Evolutionary conservation across 1,284 basidiomycete species (phyloP).

Genomic region (Pseudozyma sp.): DNA sequence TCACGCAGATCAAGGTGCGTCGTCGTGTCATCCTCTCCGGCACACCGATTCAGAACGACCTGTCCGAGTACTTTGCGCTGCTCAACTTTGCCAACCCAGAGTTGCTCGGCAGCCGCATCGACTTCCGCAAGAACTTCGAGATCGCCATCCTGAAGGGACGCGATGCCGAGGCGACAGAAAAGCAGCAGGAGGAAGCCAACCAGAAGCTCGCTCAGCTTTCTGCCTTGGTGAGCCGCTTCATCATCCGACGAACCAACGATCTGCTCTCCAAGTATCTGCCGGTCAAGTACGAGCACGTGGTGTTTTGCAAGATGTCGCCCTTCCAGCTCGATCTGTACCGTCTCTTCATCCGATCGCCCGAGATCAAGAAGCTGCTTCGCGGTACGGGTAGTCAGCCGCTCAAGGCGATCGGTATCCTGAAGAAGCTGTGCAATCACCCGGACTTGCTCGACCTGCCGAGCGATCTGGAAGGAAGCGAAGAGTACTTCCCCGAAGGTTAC

Average conservation of each 20-base stretch:
- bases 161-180: slow-evolving; percentile 88
- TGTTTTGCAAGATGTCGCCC: slow-evolving; percentile 90
- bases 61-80: slow-evolving; percentile 95
- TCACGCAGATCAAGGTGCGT: slow-evolving; percentile 86
- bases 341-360: slow-evolving; percentile 92
- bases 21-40: slow-evolving; percentile 97
- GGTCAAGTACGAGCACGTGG: slow-evolving; percentile 99
- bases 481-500: slow-evolving; percentile 86
- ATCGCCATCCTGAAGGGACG: slow-evolving; percentile 91
- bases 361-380: slow-evolving; percentile 89
- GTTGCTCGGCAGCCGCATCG: slow-evolving; percentile 88
- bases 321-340: slow-evolving; percentile 91
- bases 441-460: slow-evolving; percentile 88
- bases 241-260: slow-evolving; percentile 97
- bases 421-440: slow-evolving; percentile 98
- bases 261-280: slow-evolving; percentile 96
- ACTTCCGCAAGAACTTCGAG: slow-evolving; percentile 98
- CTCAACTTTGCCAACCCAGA: slow-evolving; percentile 97
- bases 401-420: slow-evolving; percentile 94
- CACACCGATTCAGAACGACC: slow-evolving; percentile 96
- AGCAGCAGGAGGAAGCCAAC: slow-evolving; percentile 84
- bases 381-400: slow-evolving; percentile 93
- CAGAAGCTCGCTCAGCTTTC: slow-evolving; percentile 93
- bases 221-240: slow-evolving; percentile 91
- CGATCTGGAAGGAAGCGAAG: slow-evolving; percentile 86